phyloP scores from a whole-genome alignment of 352 stramenopile genomes.

The Pythium dissimile region DNA sequence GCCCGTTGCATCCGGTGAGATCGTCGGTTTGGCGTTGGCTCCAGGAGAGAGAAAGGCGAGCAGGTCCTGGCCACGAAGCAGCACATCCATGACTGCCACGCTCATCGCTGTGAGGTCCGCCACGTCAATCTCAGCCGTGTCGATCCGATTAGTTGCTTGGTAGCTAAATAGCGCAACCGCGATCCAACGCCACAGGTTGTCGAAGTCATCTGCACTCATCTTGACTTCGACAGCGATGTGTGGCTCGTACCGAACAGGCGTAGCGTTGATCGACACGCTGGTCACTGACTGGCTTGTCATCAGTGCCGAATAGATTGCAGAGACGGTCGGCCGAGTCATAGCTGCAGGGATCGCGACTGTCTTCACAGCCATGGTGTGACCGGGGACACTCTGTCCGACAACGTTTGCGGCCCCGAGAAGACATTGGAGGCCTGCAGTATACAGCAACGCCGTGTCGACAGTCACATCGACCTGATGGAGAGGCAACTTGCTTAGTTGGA shows the following conservation, averaged over 20 bases:
- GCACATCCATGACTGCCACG: not conserved
- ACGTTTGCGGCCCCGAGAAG: not conserved
- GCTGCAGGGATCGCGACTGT: not conserved
- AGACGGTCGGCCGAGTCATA: not conserved
- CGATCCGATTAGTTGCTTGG: not conserved
- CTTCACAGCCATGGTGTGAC: not conserved
- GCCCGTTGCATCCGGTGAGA: not conserved
- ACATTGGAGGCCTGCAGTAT: not conserved
- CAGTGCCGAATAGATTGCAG: conserved; percentile 3
- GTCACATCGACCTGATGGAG: not conserved
- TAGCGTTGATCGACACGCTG: not conserved
- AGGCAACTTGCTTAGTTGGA: not conserved
- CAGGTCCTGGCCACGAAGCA: not conserved
- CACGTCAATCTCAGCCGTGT: not conserved
- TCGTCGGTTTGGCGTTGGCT: not conserved
- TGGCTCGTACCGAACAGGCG: not conserved
- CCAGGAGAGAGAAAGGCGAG: not conserved
- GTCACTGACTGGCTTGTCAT: not conserved
- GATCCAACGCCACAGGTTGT: conserved; percentile 9
- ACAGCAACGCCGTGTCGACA: not conserved
- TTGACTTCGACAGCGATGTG: not conserved
- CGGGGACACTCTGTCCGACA: too few relatives aligned
- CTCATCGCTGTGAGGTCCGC: not conserved
- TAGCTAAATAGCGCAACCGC: not conserved
- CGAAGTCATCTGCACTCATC: not conserved